Conservation (phyloP, 2,329 filamentous ascomycete species). For the Exophiala viscosa region DNA sequence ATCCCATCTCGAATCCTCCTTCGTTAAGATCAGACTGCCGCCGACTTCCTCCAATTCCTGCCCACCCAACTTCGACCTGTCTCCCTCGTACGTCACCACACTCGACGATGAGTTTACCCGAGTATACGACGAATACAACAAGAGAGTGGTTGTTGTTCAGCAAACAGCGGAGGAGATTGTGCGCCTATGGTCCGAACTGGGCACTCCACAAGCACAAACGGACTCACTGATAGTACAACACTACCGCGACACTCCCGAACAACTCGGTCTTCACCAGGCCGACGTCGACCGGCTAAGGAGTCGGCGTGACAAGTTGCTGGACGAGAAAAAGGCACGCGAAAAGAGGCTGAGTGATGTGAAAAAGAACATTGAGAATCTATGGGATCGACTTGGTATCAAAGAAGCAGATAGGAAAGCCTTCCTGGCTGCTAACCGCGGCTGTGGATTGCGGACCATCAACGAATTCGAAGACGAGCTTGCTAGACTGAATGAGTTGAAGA, state of each 20-base stretch:
- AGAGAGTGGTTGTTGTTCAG: slow-evolving; percentile 72
- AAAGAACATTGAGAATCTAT: slow-evolving; percentile 74
- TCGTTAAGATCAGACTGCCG: slow-evolving; percentile 79
- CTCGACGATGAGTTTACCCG: slow-evolving; percentile 88
- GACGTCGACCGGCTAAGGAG: slow-evolving; percentile 69
- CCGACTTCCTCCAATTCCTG: slow-evolving; percentile 74
- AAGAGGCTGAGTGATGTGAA: slow-evolving; percentile 72
- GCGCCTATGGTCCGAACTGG: slow-evolving; percentile 91
- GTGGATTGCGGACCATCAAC: slow-evolving; percentile 85
- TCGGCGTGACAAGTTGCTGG: slow-evolving; percentile 75
- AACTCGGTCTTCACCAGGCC: slow-evolving; percentile 85
- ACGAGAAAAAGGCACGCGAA: slow-evolving; percentile 86
- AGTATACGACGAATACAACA: slow-evolving; percentile 94
- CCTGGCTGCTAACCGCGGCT: slow-evolving; percentile 81
- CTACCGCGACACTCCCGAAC: slow-evolving; percentile 86
- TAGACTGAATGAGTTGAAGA: slow-evolving; percentile 85
- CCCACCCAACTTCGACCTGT: slow-evolving; percentile 85
- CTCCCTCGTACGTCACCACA: slow-evolving; percentile 76
- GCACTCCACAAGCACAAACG: slow-evolving; percentile 88
- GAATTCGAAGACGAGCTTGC: slow-evolving; percentile 90
- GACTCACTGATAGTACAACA: slow-evolving; percentile 82
- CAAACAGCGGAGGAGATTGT: slow-evolving; percentile 78
- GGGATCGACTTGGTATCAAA: slow-evolving; percentile 82
- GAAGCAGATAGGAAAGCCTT: slow-evolving; percentile 80
- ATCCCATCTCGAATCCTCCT: slow-evolving; percentile 85